These are phyloP conservation scores for Peronospora farinosa DNA, from an alignment of 352 stramenopile genomes.

Conservation along the genomic window DNA sequence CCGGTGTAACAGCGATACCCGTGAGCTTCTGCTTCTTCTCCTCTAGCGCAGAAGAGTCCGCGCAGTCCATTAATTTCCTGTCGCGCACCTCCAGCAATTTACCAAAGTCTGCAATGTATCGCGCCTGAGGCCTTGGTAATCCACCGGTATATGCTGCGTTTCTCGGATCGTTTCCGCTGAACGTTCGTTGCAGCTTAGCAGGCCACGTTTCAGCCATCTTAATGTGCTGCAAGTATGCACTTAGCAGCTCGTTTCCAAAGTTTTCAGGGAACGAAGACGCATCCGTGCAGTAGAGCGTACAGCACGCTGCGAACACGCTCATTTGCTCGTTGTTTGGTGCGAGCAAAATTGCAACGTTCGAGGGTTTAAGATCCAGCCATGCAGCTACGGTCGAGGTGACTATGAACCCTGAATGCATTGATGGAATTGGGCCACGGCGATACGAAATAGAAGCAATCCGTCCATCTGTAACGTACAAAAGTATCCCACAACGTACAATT, in stretches of 20 bases:
- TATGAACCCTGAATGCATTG: conserved; percentile 83
- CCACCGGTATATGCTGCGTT: conserved; percentile 61
- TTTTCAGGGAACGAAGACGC: conserved; percentile 57
- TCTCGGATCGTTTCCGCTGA: conserved; percentile 62
- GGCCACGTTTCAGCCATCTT: conserved; percentile 68
- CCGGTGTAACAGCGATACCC: conserved; percentile 64
- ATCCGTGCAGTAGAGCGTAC: conserved; percentile 71
- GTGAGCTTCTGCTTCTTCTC: conserved; percentile 80
- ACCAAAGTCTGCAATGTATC: conserved; percentile 75
- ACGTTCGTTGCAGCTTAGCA: conserved; percentile 67
- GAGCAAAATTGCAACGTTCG: conserved; percentile 73
- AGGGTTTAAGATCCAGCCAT: conserved; percentile 72
- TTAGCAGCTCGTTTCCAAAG: conserved; percentile 63
- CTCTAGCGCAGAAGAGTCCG: conserved; percentile 35
- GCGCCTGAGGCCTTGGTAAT: conserved; percentile 63
- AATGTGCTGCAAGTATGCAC: conserved; percentile 74
- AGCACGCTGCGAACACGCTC: conserved; percentile 85
- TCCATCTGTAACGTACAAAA: conserved; percentile 43
- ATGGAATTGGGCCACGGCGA: conserved; percentile 60
- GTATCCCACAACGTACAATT: neutral
- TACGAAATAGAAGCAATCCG: conserved; percentile 77
- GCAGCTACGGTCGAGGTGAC: conserved; percentile 74
- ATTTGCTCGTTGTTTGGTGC: conserved; percentile 84
- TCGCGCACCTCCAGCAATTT: conserved; percentile 74
- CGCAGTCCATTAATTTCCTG: conserved; percentile 43